Conservation (phyloP, 2,329 filamentous ascomycete genomes). For the Claviceps sp. region DNA sequence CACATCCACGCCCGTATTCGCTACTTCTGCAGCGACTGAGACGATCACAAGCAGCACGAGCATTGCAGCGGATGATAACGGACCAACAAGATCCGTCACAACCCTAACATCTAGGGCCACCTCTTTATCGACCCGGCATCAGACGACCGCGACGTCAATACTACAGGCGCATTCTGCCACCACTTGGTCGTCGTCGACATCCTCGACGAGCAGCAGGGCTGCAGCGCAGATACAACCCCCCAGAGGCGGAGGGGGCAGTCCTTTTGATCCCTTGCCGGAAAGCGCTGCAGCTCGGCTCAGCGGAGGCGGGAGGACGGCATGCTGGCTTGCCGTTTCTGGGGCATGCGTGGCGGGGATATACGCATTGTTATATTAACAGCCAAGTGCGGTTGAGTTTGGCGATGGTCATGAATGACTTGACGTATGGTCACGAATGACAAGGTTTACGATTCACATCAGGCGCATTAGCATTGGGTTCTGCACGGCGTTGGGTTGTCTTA, state of each 20-base stretch:
- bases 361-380: not conserved
- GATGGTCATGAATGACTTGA: not conserved
- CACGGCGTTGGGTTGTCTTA: not conserved
- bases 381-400: not conserved
- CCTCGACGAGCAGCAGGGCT: constrained; percentile 1
- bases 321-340: not conserved
- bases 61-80: not conserved
- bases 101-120: not conserved
- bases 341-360: not conserved
- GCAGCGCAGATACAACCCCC: constrained; percentile 2
- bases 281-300: not conserved
- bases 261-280: constrained; percentile 8
- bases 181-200: not conserved
- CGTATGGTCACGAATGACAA: not conserved
- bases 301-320: not conserved
- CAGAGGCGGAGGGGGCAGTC: constrained; percentile 12
- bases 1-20: not conserved
- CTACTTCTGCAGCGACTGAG: no score
- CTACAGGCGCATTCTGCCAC: not conserved
- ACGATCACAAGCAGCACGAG: not conserved
- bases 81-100: not conserved
- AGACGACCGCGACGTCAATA: not conserved
- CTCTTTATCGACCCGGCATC: not conserved
- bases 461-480: not conserved
- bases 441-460: not conserved